Evolutionary conservation across 2,329 filamentous ascomycete species (phyloP), one percentile per base, ranked within the genome.

Genomic region (Phialophora expanda): DNA sequence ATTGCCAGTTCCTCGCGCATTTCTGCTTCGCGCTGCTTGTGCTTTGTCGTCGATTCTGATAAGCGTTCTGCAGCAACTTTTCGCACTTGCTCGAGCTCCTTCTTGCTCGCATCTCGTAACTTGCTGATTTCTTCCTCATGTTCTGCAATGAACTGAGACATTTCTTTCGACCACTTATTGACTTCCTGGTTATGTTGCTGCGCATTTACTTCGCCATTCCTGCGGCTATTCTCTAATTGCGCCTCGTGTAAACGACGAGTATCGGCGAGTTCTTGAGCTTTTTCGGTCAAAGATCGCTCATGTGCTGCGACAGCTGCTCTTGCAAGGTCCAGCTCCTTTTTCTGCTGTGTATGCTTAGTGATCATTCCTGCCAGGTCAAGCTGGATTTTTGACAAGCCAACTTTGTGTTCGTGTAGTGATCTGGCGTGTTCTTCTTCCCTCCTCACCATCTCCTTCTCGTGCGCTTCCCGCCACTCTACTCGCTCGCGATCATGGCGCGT

Each of bases 41-140:
- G 74, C 41, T 77, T 77, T 17, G 71, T 71, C 51, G 77, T 75
- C 30, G 80, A 66, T 14, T 75, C 75, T n/a, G 72, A 62, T 56
- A 78, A 72, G 61, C 75, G 76, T 20, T 71, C 70, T 26, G 75
- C 71, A 30, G 77, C 69, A 48, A 76, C 71, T 14, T 73, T 67
- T 32, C 74, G 41, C 22, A 66, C 20, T 41, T 61, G 46, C 55
- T 65, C 61, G 20, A 69, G 41, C 22, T 66, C 57, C 24, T 58
- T 55, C 28, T 68, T 56, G 20, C 66, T 55, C n/a, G 34, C 61
- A 22, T 57, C 46, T 14, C 57, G 60, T n/a, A 69, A 17, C 17
- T 46, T 32, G 5, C 62, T 28, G 24, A 69, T 38, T 54, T 69
- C 65, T 9, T 62, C 62, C 50, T 65, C 34, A 34, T 67, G 63